Base-by-base conservation (phyloP, 2,329 filamentous ascomycete species). In the Metarhizium sp. region DNA sequence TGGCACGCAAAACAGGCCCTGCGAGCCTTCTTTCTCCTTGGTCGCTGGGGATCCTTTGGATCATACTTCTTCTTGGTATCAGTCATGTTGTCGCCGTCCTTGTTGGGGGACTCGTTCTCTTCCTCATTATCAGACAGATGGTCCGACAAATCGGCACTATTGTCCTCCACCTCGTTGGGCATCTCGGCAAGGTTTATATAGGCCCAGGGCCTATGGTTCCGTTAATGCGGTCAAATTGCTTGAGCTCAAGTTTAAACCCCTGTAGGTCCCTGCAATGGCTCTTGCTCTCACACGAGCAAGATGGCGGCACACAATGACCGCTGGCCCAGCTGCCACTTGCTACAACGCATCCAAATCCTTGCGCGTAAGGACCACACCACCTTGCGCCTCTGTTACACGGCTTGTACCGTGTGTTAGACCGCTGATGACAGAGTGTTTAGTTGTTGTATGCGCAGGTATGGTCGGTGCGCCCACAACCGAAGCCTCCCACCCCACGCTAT, bases 1-100 rank as follows among this genome's bases (percentile, higher is more conserved):
- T 99, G 94, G 73, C 94, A 99, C 60, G 94, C 92, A 81, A 88
- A 96, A 73, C 94, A 99, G 56, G 94, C 94, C 70, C 94, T 82
- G 63, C 92, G 84, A 42, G 94, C 94, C 80, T 99, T 99, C 78
- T 97, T 99, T 66, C 94, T 84, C 63, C 92, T 81, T 18, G 94
- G 92, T 58, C 94, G 84, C 66, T 87, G 79, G 55, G 92, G 92
- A 69, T 99, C 94, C 72, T 97, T 97, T 55, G 91, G 84, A 74
- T 89, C 80, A 69, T 85, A 79, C 72, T 86, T 87, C 73, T 87
- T 88, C 73, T 84, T 84, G 56, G 75, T 70, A 64, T 81, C 77
- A 56, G 72, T 73, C 59, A 71, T 73, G 62, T 73, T 81, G 60
- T 78, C 76, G 70, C 78, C 69, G 68, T 75, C 71, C 63, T 75